phyloP scores from a whole-genome alignment of 176 grass and related monocot species.

The Dactylis glomerata region DNA sequence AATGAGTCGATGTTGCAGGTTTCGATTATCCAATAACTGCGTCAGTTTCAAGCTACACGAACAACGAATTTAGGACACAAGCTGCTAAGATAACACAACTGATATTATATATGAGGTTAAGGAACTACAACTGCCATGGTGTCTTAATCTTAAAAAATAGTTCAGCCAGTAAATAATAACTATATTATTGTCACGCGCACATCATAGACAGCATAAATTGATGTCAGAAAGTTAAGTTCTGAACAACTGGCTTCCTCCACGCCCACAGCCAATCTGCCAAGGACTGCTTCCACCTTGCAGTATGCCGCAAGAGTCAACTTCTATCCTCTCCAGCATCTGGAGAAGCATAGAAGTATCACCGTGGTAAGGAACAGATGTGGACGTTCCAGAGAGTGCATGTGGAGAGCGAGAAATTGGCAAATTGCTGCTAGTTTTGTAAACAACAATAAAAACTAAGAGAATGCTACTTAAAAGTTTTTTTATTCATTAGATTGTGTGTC shows the following conservation, averaged over 20 bases:
- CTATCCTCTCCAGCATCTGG: conserved; percentile 36
- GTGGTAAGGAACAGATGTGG: background rate
- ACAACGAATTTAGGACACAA: background rate
- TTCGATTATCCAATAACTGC: no score
- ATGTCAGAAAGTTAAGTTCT: conserved; percentile 19
- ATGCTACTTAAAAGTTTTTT: background rate
- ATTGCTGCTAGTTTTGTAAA: background rate
- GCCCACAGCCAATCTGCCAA: background rate
- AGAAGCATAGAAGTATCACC: conserved; percentile 10
- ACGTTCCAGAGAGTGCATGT: background rate
- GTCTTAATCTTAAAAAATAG: conserved; percentile 5
- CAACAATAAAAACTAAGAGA: background rate
- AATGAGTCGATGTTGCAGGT: no score
- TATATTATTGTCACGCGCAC: background rate
- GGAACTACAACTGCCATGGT: background rate
- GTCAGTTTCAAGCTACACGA: background rate
- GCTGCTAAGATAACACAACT: background rate
- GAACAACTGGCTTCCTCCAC: conserved; percentile 9
- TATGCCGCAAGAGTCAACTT: background rate
- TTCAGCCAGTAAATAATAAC: background rate
- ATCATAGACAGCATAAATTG: background rate
- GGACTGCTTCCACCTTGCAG: conserved; percentile 18
- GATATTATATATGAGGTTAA: conserved; percentile 23
- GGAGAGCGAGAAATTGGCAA: background rate
- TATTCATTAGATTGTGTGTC: conserved; percentile 6